A percentile compares a stretch with the other conserved stretches of the same genome.
Evolutionary conservation across 2,329 filamentous ascomycete genomes (phyloP).

Genomic region (Hortaea werneckii): DNA sequence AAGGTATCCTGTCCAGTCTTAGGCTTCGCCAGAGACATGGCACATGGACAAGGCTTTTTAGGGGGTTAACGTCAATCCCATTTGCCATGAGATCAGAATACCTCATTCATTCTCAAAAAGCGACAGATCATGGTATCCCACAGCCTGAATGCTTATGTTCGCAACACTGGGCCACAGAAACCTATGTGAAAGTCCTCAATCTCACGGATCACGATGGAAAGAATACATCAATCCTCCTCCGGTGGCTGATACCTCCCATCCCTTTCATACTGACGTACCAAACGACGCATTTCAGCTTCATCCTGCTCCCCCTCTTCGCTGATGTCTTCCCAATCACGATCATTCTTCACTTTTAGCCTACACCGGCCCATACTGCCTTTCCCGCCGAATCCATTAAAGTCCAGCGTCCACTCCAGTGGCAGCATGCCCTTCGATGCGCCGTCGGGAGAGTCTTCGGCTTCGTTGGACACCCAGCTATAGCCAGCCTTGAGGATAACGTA

Average conservation of each 20-base stretch:
- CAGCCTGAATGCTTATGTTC: too few relatives aligned
- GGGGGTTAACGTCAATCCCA: too few relatives aligned
- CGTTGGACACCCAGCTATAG: constrained; percentile 34
- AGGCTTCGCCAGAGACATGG: too few relatives aligned
- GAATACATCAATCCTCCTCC: background rate
- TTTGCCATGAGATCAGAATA: too few relatives aligned
- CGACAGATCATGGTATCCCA: too few relatives aligned
- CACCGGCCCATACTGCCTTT: constrained; percentile 32
- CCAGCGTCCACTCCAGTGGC: constrained; percentile 33
- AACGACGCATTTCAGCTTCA: constrained; percentile 16
- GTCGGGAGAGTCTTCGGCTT: constrained; percentile 24
- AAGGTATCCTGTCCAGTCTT: too few relatives aligned
- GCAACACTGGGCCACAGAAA: too few relatives aligned
- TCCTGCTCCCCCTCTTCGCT: constrained; percentile 13
- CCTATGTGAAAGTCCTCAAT: too few relatives aligned
- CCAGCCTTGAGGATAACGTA: constrained; percentile 33
- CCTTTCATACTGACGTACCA: constrained; percentile 13
- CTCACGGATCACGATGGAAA: background rate
- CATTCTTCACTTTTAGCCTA: constrained; percentile 31
- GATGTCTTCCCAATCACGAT: constrained; percentile 14
- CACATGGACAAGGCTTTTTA: too few relatives aligned
- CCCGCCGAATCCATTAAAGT: constrained; percentile 28
- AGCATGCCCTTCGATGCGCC: constrained; percentile 26
- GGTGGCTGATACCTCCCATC: constrained; percentile 17
- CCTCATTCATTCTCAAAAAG: too few relatives aligned